A percentile compares a stretch with the other conserved stretches of the same genome.
These are phyloP conservation scores for Blastocystis sp. DNA, from an alignment of 352 stramenopile species.

Conservation along the genomic window DNA sequence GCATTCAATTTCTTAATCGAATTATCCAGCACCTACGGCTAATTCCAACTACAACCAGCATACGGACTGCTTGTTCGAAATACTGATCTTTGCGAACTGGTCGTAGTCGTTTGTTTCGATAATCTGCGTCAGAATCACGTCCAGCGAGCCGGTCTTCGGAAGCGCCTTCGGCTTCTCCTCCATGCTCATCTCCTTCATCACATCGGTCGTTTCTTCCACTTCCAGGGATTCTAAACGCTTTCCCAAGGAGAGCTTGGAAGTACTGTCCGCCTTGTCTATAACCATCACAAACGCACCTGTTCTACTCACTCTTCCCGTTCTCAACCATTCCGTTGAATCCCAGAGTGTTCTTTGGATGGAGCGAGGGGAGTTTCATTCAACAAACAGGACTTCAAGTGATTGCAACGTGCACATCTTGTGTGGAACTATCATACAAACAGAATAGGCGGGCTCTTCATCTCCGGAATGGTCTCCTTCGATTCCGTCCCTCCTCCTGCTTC, in stretches of 20 bases:
- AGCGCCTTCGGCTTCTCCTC: constrained; percentile 7
- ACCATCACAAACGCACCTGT: too few relatives aligned
- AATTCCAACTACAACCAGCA: neutral
- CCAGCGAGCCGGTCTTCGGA: constrained; percentile 35
- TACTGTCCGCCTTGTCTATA: neutral
- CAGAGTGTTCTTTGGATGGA: neutral
- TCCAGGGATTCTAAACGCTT: constrained; percentile 32
- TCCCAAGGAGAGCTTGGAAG: constrained; percentile 1
- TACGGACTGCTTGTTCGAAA: neutral
- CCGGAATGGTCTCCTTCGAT: neutral
- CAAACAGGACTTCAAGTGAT: neutral
- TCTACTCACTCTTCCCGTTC: too few relatives aligned
- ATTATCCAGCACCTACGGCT: constrained; percentile 7
- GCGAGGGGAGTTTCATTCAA: neutral
- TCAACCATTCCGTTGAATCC: too few relatives aligned
- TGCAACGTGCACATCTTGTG: too few relatives aligned
- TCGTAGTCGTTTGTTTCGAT: constrained; percentile 14
- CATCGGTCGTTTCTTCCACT: constrained; percentile 7
- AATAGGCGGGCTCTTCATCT: neutral
- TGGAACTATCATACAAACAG: too few relatives aligned
- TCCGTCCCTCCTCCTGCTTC: neutral
- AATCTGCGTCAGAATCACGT: constrained; percentile 34
- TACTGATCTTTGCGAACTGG: constrained; percentile 6
- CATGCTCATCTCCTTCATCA: constrained; percentile 15
- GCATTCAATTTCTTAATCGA: neutral